Evolutionary conservation across 2,329 filamentous ascomycete genomes (phyloP), one percentile per base, ranked within the genome.

Genomic region (Epichloe elymi): DNA sequence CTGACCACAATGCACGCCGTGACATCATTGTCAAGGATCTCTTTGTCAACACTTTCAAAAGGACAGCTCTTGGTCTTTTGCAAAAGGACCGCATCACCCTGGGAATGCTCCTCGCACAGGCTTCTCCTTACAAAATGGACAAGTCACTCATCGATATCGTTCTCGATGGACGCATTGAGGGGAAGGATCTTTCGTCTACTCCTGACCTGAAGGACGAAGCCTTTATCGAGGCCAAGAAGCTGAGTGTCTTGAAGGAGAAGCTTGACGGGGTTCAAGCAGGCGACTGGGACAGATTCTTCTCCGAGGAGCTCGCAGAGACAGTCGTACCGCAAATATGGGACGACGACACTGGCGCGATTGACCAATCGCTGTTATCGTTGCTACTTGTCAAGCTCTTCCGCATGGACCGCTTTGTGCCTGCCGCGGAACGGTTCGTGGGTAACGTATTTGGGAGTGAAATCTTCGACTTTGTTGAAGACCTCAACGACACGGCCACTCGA

Each of bases 111-210:
- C 82, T 98, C 43, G 89, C 90, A 6, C 93, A 97, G 68, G 93
- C 91, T 5, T 86, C 91, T n/a, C 93, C 93, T 0, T 95, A 91
- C 72, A 81, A 87, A 60, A 95, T 97, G 86, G 88, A 98, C 66
- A 93, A 90, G 73, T 75, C 76, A 12, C 74, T 95, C 54, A 85
- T 98, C 57, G 94, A 98, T 61, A 75, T 81, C 35, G 83, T 98
- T 41, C 77, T 98, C 4, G 90, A 95, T 61, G 79, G 84, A 47
- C 79, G 80, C 48, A 71, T 94, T 37, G 77, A 84, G 55, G 88
- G 86, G 53, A 78, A 79, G 41, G 91, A 96, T 65, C 72, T 95
- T 26, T 95, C 86, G 0, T 86, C 82, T 0, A 74, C 84, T 50
- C 66, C 70, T 3, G 74, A 80, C 15, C 74, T 75, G 46, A 82